phyloP scores from a whole-genome alignment of 305 asterid species.

The Fraxinus greggii region DNA sequence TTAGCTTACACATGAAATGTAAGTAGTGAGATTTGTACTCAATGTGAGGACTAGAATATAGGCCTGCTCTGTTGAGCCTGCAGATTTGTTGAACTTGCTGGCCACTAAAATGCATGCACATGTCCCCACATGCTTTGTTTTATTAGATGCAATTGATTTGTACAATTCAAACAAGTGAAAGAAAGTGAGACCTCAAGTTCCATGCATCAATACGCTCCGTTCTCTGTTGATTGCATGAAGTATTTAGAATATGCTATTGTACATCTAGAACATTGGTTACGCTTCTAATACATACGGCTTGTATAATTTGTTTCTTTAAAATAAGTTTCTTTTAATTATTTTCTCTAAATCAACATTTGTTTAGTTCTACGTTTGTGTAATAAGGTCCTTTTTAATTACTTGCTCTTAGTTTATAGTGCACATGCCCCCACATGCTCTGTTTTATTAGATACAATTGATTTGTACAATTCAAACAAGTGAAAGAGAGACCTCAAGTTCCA shows the following conservation, averaged over 20 bases:
- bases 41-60: neutral
- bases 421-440: neutral
- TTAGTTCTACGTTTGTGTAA: neutral
- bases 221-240: neutral
- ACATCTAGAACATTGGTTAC: neutral
- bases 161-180: neutral
- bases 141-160: neutral
- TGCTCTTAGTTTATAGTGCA: neutral
- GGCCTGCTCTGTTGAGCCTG: neutral
- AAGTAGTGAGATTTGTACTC: neutral
- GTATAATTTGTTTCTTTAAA: neutral
- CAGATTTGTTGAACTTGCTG: conserved; percentile 3
- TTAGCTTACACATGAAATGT: neutral
- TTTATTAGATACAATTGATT: neutral
- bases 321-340: neutral
- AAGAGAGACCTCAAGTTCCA: neutral
- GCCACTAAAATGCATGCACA: neutral
- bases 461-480: neutral
- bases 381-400: neutral
- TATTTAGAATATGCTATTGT: neutral
- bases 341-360: neutral
- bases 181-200: neutral
- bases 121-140: neutral
- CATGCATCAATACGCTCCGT: neutral
- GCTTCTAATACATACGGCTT: neutral